phyloP scores from a whole-genome alignment of 202 grass and related monocot species.

The Setaria viridis region DNA sequence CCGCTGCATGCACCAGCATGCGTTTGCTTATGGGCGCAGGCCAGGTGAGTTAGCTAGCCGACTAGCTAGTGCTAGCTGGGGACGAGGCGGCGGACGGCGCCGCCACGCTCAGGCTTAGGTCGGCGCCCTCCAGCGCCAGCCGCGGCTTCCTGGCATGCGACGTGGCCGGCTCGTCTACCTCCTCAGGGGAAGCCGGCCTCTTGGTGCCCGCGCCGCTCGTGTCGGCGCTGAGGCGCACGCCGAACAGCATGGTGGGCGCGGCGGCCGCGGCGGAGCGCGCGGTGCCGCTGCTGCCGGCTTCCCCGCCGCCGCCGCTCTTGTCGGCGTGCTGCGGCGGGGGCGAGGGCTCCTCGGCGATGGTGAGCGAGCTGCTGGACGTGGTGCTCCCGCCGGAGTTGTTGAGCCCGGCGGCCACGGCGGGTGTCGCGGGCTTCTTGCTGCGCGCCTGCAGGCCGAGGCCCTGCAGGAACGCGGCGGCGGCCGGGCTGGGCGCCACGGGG shows the following conservation, averaged over 20 bases:
- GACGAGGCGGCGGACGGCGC: conserved; percentile 48
- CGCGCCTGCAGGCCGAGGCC: conserved; percentile 53
- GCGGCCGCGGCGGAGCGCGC: conserved; percentile 7
- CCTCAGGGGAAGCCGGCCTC: conserved; percentile 50
- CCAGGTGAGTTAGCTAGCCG: conserved; percentile 4
- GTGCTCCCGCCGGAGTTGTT: conserved; percentile 77
- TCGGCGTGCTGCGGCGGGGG: conserved; percentile 42
- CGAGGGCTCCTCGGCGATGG: conserved; percentile 84
- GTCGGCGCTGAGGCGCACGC: conserved; percentile 57
- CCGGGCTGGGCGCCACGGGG: conserved; percentile 88
- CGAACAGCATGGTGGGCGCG: conserved; percentile 73
- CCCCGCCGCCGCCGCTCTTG: conserved; percentile 54
- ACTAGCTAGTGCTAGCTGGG: conserved; percentile 43
- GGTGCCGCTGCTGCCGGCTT: conserved; percentile 56
- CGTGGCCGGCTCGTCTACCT: conserved; percentile 35
- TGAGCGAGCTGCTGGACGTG: conserved; percentile 96
- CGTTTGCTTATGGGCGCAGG: not conserved
- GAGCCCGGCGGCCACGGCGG: not conserved
- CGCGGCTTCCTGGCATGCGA: conserved; percentile 72
- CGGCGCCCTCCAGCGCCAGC: conserved; percentile 57
- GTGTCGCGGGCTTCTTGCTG: conserved; percentile 34
- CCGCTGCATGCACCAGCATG: conserved; percentile 15
- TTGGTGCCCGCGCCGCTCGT: conserved; percentile 41
- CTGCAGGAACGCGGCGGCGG: conserved; percentile 71
- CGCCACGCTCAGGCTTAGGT: conserved; percentile 65